These are phyloP conservation scores for Leccinellum luteum DNA, from an alignment of 768 basidiomycete genomes.

Conservation along the genomic window DNA sequence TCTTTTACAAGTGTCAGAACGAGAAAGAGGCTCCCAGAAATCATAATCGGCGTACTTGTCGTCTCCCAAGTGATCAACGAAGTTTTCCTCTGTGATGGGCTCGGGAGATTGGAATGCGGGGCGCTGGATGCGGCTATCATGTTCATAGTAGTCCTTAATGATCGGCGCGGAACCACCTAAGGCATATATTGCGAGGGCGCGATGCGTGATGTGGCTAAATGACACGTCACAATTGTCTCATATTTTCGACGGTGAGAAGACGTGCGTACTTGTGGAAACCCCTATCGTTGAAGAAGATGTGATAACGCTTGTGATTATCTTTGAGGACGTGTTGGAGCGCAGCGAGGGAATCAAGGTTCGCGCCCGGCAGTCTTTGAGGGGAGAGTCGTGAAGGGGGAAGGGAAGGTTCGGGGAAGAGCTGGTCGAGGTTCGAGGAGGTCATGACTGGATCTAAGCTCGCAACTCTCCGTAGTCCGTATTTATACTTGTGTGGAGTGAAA, in stretches of 20 bases:
- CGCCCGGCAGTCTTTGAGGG: conserved; percentile 30
- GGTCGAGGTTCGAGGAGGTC: conserved; percentile 10
- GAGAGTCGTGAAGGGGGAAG: conserved; percentile 23
- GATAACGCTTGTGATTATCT: conserved; percentile 47
- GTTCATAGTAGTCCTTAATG: conserved; percentile 27
- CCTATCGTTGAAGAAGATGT: conserved; percentile 47
- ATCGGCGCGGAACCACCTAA: conserved; percentile 22
- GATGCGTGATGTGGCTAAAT: conserved; percentile 30
- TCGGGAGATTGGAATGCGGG: conserved; percentile 23
- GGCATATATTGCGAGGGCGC: conserved; percentile 27
- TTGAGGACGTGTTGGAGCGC: conserved; percentile 36
- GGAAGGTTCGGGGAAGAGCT: conserved; percentile 26
- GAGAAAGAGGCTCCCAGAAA: background rate
- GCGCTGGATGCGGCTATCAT: conserved; percentile 21
- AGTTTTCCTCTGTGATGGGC: conserved; percentile 23
- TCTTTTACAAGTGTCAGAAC: conserved; percentile 5
- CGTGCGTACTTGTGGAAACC: conserved; percentile 50
- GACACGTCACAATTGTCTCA: background rate
- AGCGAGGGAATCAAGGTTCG: conserved; percentile 19
- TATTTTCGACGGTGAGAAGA: background rate
- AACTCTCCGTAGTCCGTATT: too few relatives aligned
- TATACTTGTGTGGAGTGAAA: too few relatives aligned
- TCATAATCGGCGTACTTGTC: conserved; percentile 18
- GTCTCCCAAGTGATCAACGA: conserved; percentile 24
- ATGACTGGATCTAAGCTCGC: too few relatives aligned